Percentiles rank a stretch among this genome's conserved stretches.
Conservation (phyloP, 352 stramenopile genomes). For the Globisporangium acanthophoron region DNA sequence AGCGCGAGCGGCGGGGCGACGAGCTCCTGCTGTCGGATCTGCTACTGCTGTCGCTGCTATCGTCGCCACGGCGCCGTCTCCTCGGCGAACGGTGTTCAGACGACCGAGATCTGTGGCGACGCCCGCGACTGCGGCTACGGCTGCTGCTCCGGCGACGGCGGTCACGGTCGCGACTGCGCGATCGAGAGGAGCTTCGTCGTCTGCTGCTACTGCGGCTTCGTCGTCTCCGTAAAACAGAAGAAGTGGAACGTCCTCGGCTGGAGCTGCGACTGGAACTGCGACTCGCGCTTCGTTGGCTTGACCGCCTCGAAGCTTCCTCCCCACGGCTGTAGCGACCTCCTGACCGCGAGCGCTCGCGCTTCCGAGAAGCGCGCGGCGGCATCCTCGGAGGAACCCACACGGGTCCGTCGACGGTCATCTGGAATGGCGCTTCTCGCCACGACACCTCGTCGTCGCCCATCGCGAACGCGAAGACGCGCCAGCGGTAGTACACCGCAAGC, state of each 20-base stretch:
- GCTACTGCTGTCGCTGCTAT: slow-evolving; percentile 7
- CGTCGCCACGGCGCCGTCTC: slow-evolving; percentile 7
- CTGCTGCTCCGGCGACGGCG: not conserved
- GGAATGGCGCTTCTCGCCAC: slow-evolving; percentile 52
- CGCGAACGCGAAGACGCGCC: slow-evolving; percentile 62
- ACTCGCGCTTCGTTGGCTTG: slow-evolving; percentile 18
- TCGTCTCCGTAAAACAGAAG: not conserved
- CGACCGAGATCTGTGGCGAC: slow-evolving; percentile 16
- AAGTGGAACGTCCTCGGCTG: slow-evolving; percentile 16
- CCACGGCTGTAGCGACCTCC: slow-evolving; percentile 12
- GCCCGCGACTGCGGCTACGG: slow-evolving; percentile 19
- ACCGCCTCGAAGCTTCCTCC: slow-evolving; percentile 9
- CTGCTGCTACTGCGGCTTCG: slow-evolving; percentile 20
- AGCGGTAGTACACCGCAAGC: slow-evolving; percentile 60
- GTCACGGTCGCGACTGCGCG: not conserved
- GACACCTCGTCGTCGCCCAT: slow-evolving; percentile 51
- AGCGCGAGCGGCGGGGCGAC: slow-evolving; percentile 6
- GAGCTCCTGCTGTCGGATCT: slow-evolving; percentile 4
- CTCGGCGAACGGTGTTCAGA: slow-evolving; percentile 11
- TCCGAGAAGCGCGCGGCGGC: slow-evolving; percentile 6
- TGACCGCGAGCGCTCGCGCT: slow-evolving; percentile 13
- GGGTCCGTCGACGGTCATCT: slow-evolving; percentile 49
- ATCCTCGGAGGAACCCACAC: slow-evolving; percentile 57
- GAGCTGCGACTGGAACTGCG: slow-evolving; percentile 31
- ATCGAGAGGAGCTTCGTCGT: slow-evolving; percentile 1